Base-by-base conservation (phyloP, 148 eudicot genomes). In the Rhododendron molle region DNA sequence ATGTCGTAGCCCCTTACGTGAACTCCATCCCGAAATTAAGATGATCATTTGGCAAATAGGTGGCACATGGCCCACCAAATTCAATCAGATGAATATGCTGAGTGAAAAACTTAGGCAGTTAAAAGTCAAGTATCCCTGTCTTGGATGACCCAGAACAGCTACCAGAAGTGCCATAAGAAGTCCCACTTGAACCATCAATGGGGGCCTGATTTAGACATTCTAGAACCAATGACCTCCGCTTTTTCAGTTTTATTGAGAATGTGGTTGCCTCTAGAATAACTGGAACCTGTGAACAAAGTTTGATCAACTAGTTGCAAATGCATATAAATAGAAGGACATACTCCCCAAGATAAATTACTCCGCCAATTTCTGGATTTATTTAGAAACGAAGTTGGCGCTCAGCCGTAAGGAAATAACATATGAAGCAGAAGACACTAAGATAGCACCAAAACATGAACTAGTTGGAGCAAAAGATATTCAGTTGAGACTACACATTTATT, bases 181-280 rank as follows among this genome's bases (percentile, higher is more conserved):
- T 91, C 85, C 99, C 98, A 92, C 95, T 95, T 65, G 98, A 91
- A 87, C 95, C 96, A 74, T 96, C 99, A 62, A 96, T 87, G 2
- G 98, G 99, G 85, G 99, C 99, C 92, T 96, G 99, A 89, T 96
- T 96, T 76, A 96, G 89, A 85, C 96, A 94, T 86, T 96, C 99
- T 86, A 96, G 92, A 86, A 92, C 89, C 85, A 96, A 90, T 20
- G 92, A 93, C 81, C 94, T 92, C 72, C 96, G 92, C 83, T 92
- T 96, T 62, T 93, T 94, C 54, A 95, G 93, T 92, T 95, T 95
- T 82, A 96, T 91, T 56, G 99, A 96, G 88, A 87, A 95, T 49
- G 99, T 96, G 6, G 97, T 94, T 44, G 99, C 93, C 85, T 96
- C 99, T 38, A 93, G 90, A 86, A 94, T 93, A 84, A 90, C 85